Evolutionary conservation across 805 yeast genomes (phyloP), one percentile per base, ranked within the genome.

Genomic region (Candida tibetensis): DNA sequence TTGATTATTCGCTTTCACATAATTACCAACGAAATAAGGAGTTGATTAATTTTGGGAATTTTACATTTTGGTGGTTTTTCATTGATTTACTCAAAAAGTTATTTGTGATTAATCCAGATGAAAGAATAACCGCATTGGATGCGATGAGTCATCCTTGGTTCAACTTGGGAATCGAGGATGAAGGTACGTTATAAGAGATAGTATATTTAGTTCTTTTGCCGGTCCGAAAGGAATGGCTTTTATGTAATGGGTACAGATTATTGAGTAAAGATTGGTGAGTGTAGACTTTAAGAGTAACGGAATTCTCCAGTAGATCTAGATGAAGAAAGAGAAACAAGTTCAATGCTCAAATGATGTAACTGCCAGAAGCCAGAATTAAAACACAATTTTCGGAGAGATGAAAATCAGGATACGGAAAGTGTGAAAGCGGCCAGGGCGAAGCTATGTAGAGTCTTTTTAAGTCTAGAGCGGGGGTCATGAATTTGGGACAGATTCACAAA

Each of bases 21-120:
- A 69, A 69, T 45, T 69, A 55, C 42, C 64, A 62, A 19, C 58
- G 56, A 41, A 65, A 68, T 41, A 60, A 57, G 44, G 58, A 62
- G 40, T 62, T 50, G 69, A 81, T 62, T 58, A 69, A 58, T 42
- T 69, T 69, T 51, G 84, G 83, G 30, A 77, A 80, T 39, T 83
- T 83, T 56, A 72, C 77, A 31, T 88, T 88, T 60, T 90, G 97
- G 96, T 84, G 77, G 69, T 76, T 75, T 61, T 89, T 89, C 58
- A 64, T 69, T 32, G 74, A 69, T 41, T 52, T 69, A 34, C 50
- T 69, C 18, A 52, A 55, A 22, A 64, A 66, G 41, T 50, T 69
- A 37, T 64, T 69, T 39, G 59, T 66, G 23, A 59, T 69, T 4
- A 57, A 66, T 36, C 74, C 74, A 2, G 45, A 53, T 14, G 60